A percentile compares a stretch with the other conserved stretches of the same genome.
Evolutionary conservation across 768 basidiomycete genomes (phyloP).

Genomic region (Podaxis rugospora): DNA sequence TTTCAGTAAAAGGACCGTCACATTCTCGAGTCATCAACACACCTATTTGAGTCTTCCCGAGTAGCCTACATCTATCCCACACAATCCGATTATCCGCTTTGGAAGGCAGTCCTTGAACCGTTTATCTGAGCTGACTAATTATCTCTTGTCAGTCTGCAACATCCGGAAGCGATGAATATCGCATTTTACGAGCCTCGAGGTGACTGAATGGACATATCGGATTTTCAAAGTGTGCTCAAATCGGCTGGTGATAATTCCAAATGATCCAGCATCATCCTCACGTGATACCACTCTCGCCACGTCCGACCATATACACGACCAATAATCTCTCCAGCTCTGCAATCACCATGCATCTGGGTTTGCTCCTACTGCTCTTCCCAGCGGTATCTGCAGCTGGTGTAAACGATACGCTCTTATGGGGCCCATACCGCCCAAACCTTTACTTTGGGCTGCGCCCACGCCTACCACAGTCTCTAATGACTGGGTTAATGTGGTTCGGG

Average conservation of each 20-base stretch:
- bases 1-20: neutral
- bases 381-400: conserved; percentile 29
- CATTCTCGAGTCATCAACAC: neutral
- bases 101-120: neutral
- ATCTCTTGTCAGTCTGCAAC: neutral
- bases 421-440: conserved; percentile 86
- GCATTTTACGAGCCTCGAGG: neutral
- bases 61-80: neutral
- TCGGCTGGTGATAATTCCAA: neutral
- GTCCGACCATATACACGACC: neutral
- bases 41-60: neutral
- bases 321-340: conserved; percentile 4
- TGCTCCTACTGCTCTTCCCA: conserved; percentile 41
- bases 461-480: conserved; percentile 85
- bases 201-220: neutral
- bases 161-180: neutral
- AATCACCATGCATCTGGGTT: conserved; percentile 36
- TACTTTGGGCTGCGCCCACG: conserved; percentile 91
- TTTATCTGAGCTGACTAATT: conserved; percentile 6
- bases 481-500: conserved; percentile 93
- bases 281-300: conserved; percentile 10
- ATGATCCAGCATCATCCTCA: conserved; percentile 7
- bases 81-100: neutral
- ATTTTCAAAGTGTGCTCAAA: neutral
- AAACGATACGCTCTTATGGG: conserved; percentile 73